Conservation (phyloP, 148 eudicot genomes). For the Camellia granthamiana region DNA sequence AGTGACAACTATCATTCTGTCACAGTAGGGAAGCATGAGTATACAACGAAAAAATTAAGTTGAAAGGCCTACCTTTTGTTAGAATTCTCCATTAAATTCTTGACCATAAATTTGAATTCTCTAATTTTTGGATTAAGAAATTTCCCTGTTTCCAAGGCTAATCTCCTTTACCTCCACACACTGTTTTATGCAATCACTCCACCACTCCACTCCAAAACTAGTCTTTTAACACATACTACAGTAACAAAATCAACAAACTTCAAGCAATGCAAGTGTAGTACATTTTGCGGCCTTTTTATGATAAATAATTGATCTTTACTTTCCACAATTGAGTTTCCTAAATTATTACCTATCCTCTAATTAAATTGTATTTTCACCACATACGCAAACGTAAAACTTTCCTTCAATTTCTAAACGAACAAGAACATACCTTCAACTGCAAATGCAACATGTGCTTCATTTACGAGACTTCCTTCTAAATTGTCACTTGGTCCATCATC, state of each 20-base stretch:
- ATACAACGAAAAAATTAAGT: not conserved
- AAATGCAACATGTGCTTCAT: slow-evolving; percentile 81
- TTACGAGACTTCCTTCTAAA: slow-evolving; percentile 30
- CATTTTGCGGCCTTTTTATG: not conserved
- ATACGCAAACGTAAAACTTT: not conserved
- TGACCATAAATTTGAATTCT: too few relatives aligned
- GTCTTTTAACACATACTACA: not conserved
- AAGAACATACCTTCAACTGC: slow-evolving; percentile 61
- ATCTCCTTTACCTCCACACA: not conserved
- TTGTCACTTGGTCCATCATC: slow-evolving; percentile 54
- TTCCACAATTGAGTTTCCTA: not conserved
- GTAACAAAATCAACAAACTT: not conserved
- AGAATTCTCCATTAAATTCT: too few relatives aligned
- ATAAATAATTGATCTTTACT: not conserved
- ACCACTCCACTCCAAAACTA: not conserved
- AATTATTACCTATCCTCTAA: not conserved
- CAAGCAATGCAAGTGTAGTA: not conserved
- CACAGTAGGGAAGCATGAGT: not conserved
- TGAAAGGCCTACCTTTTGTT: not conserved
- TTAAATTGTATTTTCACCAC: not conserved
- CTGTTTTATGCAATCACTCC: not conserved
- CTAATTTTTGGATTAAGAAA: too few relatives aligned
- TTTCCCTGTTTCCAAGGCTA: too few relatives aligned
- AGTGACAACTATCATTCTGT: not conserved
- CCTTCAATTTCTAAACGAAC: slow-evolving; percentile 5